A percentile compares a stretch with the other conserved stretches of the same genome.
phyloP scores from a whole-genome alignment of 176 grass and related monocot genomes.

The Oryza australiensis region DNA sequence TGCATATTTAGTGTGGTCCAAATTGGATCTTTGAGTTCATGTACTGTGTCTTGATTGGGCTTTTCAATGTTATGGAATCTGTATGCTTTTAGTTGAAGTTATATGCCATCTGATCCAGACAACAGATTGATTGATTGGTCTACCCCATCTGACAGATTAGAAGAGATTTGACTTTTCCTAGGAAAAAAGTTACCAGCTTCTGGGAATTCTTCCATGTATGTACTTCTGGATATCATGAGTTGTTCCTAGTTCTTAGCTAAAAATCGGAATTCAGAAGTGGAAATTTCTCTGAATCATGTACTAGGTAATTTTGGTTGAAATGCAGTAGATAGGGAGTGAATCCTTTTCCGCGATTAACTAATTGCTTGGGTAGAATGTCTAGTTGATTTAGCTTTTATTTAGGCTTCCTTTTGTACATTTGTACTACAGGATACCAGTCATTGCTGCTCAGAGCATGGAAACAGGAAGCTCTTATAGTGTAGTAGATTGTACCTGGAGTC shows the following conservation, averaged over 20 bases:
- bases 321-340: neutral
- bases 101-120: constrained; percentile 8
- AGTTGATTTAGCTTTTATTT: neutral
- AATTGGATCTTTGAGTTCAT: neutral
- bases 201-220: neutral
- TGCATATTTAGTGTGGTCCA: neutral
- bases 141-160: neutral
- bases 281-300: neutral
- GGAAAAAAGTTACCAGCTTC: neutral
- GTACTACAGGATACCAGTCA: neutral
- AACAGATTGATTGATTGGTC: neutral
- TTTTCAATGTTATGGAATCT: constrained; percentile 1
- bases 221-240: neutral
- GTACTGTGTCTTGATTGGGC: neutral
- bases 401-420: neutral
- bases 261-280: neutral
- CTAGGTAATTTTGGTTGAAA: constrained; percentile 9
- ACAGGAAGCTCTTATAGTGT: neutral
- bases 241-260: neutral
- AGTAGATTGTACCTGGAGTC: neutral
- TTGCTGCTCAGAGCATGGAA: neutral
- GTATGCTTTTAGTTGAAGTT: constrained; percentile 6
- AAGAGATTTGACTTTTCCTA: constrained; percentile 20
- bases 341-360: neutral
- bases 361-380: neutral